Conservation (phyloP, 345 rosid species). For the Hirschfeldia incana region DNA sequence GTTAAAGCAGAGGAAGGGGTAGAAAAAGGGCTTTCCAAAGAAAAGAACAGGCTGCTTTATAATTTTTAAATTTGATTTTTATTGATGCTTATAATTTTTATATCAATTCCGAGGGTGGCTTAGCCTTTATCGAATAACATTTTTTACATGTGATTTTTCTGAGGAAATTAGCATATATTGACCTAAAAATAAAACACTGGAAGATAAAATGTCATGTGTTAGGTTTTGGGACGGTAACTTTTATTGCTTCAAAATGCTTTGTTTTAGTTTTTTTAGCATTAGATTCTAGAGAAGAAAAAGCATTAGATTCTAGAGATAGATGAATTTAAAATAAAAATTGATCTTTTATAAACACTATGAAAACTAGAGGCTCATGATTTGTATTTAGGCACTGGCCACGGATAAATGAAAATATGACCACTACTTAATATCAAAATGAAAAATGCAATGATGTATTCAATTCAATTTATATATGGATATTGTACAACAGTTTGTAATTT, state of each 20-base stretch:
- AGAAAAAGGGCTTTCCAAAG: constrained; percentile 10
- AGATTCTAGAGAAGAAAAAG: background rate
- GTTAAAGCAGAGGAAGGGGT: constrained; percentile 30
- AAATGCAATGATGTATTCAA: background rate
- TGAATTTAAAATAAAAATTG: too few species aligned
- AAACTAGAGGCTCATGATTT: too few species aligned
- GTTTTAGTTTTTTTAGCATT: background rate
- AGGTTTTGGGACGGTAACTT: background rate
- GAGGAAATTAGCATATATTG: background rate
- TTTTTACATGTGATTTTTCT: background rate
- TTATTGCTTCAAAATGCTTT: background rate
- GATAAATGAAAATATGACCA: background rate
- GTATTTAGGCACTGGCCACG: background rate
- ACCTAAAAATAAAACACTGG: background rate
- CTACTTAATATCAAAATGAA: background rate
- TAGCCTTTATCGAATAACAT: constrained; percentile 6
- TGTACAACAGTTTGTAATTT: background rate
- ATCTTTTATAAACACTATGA: too few species aligned
- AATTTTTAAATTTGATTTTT: background rate
- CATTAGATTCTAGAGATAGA: too few species aligned
- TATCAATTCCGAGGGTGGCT: background rate
- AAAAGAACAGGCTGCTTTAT: constrained; percentile 33
- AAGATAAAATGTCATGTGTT: background rate
- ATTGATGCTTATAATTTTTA: constrained; percentile 8
- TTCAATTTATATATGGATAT: background rate